These are phyloP conservation scores for Hsuehochloa calcarea DNA, from an alignment of 176 grass and related monocot species.

Conservation along the genomic window DNA sequence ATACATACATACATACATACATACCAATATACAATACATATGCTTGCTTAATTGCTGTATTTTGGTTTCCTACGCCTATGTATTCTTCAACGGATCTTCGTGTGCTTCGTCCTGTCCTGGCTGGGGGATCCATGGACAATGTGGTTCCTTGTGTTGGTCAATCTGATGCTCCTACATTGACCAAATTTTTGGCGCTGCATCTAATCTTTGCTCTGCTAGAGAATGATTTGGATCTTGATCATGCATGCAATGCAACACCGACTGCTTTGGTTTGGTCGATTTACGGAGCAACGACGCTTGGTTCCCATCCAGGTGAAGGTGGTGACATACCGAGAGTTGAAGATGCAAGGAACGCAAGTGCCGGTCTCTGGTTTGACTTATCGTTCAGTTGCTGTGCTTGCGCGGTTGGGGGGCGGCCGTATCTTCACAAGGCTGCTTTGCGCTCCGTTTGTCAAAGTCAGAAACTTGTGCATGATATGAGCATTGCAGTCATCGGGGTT, in stretches of 20 bases:
- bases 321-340: background rate
- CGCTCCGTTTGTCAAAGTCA: conserved; percentile 10
- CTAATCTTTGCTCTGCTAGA: background rate
- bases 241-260: background rate
- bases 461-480: background rate
- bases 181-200: background rate
- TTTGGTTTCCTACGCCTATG: background rate
- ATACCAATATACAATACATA: too few species aligned
- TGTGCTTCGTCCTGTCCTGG: background rate
- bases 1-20: too few species aligned
- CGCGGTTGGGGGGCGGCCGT: background rate
- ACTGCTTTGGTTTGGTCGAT: background rate
- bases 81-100: background rate
- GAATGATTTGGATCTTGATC: background rate
- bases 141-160: background rate
- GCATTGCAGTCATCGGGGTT: background rate
- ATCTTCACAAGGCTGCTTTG: background rate
- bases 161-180: background rate
- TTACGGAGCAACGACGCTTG: background rate
- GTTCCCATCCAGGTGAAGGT: background rate
- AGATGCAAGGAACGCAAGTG: background rate
- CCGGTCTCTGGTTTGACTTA: background rate
- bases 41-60: background rate
- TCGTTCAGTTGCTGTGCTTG: too few species aligned
- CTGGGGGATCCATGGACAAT: background rate